Evolutionary conservation across 2,329 filamentous ascomycete species (phyloP), one percentile per base, ranked within the genome.

Genomic region (Xylariaceae sp.): DNA sequence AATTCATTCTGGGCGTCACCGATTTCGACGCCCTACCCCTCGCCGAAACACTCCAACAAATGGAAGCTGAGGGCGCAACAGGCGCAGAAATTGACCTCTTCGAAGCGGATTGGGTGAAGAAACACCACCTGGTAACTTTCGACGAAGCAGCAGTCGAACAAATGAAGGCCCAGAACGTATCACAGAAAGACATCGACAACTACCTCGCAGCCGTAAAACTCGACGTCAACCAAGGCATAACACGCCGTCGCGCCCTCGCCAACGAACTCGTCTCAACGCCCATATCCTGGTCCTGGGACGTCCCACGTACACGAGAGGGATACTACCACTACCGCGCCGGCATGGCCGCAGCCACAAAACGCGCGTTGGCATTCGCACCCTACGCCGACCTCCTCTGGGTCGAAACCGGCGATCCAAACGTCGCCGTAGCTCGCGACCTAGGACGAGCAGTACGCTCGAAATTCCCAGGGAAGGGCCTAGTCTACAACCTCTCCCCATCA

Each of bases 321-420:
- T 93, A 86, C 78, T 96, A 96, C 75, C 91, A 96, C 71, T 96
- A 90, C 79, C 81, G 82, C 45, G 88, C 89, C 13, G 92, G 91
- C 60, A 87, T 96, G 76, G 73, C 78, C 6, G 90, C 92, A 0
- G 92, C 94, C 1, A 96, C 90, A 36, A 97, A 97, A 78, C 89
- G 94, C 50, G 92, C 92, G 2, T 86, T 96, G 55, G 90, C 88
- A 45, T 97, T 96, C 64, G 91, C 86, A 0, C 92, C 93, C 0
- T 97, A 90, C 67, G 91, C 94, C 1, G 94, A 99, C 70, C 86
- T 99, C 16, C 81, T 97, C 12, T 99, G 94, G 94, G 89, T 97
- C 44, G 94, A 99, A 75, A 97, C 94, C 0, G 93, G 89, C 45
- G 88, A 94, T 61, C 93, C 94, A 18, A 87, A 84, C 60, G 90